Conservation (phyloP, 1,284 basidiomycete species). For the Marasmius sp. region DNA sequence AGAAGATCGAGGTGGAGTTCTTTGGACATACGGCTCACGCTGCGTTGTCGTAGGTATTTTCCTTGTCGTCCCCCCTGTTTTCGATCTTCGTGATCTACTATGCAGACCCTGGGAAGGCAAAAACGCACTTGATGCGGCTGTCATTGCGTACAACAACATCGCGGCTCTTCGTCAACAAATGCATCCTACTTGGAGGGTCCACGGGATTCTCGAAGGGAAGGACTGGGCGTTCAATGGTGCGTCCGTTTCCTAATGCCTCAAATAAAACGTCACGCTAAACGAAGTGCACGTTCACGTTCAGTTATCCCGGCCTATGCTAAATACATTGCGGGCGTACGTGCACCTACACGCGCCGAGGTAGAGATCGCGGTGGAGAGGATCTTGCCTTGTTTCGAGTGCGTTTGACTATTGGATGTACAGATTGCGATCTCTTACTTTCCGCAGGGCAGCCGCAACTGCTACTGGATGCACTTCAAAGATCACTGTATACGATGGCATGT, state of each 20-base stretch:
- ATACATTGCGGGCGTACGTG: conserved; percentile 64
- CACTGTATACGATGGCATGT: conserved; percentile 35
- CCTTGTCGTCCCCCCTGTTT: not conserved
- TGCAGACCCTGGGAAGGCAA: conserved; percentile 64
- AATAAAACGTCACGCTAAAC: not conserved
- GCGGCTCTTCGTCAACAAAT: conserved; percentile 75
- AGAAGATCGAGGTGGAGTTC: conserved; percentile 51
- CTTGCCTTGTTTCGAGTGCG: conserved; percentile 60
- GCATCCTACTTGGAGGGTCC: conserved; percentile 59
- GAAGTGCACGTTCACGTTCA: conserved; percentile 21
- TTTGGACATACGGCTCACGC: conserved; percentile 56
- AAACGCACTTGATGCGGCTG: conserved; percentile 78
- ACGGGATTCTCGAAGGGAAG: conserved; percentile 63
- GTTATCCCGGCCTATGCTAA: conserved; percentile 81
- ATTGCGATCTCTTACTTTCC: not conserved
- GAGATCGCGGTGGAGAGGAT: conserved; percentile 57
- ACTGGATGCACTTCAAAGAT: conserved; percentile 68
- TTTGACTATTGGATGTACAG: not conserved
- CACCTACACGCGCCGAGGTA: conserved; percentile 63
- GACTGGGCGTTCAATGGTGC: conserved; percentile 64
- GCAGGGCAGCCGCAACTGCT: conserved; percentile 60
- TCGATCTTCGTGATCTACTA: not conserved
- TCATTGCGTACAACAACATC: conserved; percentile 70
- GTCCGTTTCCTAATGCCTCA: conserved; percentile 14
- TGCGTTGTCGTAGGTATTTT: not conserved